Evolutionary conservation across 1,139 yeast species (phyloP), one percentile per base, ranked within the genome.

Genomic region (Debaryomyces psychrophilus): DNA sequence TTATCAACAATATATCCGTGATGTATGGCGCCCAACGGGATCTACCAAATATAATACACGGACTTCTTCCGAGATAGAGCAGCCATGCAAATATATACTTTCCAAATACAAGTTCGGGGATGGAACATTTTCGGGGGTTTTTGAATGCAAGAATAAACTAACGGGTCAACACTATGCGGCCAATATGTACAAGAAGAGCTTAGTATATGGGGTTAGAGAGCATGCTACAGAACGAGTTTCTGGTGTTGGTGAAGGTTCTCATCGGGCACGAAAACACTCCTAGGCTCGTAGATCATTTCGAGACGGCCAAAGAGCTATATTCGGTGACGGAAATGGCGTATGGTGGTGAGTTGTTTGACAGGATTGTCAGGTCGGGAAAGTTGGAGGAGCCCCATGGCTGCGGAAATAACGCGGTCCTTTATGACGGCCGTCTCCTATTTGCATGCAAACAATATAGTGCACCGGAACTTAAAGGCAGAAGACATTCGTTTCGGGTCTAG

Each of bases 321-420:
- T 65, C 86, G 44, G 80, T 86, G 39, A 85, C 90, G 0, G 88
- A 84, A 56, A 67, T 85, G 44, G 88, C 90, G 27, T 65, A 67
- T 34, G 89, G 89, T 14, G 87, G 88, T 18, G 96, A 88, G 57
- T 68, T 87, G 43, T 87, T 83, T 59, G 82, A 81, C 52, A 65
- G 82, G 37, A 81, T 87, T 41, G 72, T 79, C 39, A 65, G 73
- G 44, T 67, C 79, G 64, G 50, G 54, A 2, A 57, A 53, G 31
- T 69, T 80, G 31, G 46, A 61, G 39, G 79, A 81, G 40, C 56
- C 62, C 1, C 85, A 82, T 50, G 81, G 81, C 85, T 25, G 76
- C 69, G 25, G 75, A 79, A 8, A 61, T 72, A 4, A 56, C 68
- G 1, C 41, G 45, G 6, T 63, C 63, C 22, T 56, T 73, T 36